Evolutionary conservation across 371 early-diverging fungal species (phyloP), one percentile per base, ranked within the genome.

Genomic region (Lichtheimia corymbifera): DNA sequence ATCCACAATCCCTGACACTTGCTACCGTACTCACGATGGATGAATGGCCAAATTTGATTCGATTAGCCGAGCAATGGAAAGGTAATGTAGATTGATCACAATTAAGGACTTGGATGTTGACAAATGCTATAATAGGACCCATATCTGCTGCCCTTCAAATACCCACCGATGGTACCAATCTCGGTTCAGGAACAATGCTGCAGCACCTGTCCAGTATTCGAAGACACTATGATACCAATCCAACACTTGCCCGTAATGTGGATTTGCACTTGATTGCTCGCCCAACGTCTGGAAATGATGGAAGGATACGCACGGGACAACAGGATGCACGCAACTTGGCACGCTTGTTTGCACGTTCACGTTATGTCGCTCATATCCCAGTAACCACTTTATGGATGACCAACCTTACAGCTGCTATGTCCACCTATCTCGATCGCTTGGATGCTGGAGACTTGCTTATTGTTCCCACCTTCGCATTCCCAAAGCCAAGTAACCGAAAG

Each of bases 181-280:
- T 64, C 0, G 53, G 43, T n/a, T 57, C 64, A 4, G 58, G 62
- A 40, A 13, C 61, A 4, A 40, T 56, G 20, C 24, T 64, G 5
- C 18, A 74, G 66, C 62, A 64, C 30, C 13, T 71, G 35, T 59
- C 53, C 1, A 63, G 63, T 0, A 68, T 81, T 41, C 73, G 72
- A 4, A 55, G 75, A 18, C 49, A 70, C 50, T 76, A 72, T 28
- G 77, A 73, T 49, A 65, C 74, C 27, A 71, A 74, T 13, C 61
- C 77, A 1, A 64, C 67, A 40, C 50, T 84, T n/a, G 69, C 64
- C 20, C 59, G 64, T 2, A 67, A 84, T 51, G 83, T 81, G 22
- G 85, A 84, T 59, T 62, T 84, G 4, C 85, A 84, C 58, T 62
- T 84, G 11, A 59, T 84, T 22, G 66, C 75, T n/a, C 77, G 74